A percentile compares a stretch with the other conserved stretches of the same genome.
Evolutionary conservation across 148 eudicot genomes (phyloP).

Genomic region (Fagopyrum esculentum): DNA sequence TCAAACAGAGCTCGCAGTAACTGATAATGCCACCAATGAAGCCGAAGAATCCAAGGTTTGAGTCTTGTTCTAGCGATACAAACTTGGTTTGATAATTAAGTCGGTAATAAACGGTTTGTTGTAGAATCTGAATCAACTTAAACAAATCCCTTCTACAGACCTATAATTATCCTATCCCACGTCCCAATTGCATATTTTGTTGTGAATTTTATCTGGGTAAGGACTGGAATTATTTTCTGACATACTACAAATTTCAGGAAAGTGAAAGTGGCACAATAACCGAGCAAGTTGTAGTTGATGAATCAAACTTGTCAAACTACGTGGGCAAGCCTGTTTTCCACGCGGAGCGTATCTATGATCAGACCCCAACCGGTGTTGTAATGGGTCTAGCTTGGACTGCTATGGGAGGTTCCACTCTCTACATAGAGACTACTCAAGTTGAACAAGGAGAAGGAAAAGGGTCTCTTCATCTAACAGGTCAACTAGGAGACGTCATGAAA

Average conservation of each 20-base stretch:
- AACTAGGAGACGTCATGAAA: slow-evolving; percentile 99
- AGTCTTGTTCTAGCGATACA: not conserved
- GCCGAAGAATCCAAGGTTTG: slow-evolving; percentile 39
- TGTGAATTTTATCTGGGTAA: not conserved
- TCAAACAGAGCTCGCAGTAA: slow-evolving; percentile 24
- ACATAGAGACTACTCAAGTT: slow-evolving; percentile 69
- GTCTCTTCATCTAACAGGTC: slow-evolving; percentile 76
- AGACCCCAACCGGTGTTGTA: slow-evolving; percentile 85
- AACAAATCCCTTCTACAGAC: not conserved
- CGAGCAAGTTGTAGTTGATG: slow-evolving; percentile 63
- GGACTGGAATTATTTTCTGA: not conserved
- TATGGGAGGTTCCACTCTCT: slow-evolving; percentile 97
- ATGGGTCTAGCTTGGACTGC: slow-evolving; percentile 99
- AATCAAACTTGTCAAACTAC: slow-evolving; percentile 64
- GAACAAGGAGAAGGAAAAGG: slow-evolving; percentile 95
- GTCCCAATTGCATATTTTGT: not conserved
- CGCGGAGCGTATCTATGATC: slow-evolving; percentile 91
- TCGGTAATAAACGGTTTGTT: not conserved
- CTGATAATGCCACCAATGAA: slow-evolving; percentile 19
- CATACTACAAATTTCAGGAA: slow-evolving; percentile 15
- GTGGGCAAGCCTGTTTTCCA: slow-evolving; percentile 99
- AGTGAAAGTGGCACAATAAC: slow-evolving; percentile 27
- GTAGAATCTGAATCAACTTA: not conserved
- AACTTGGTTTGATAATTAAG: not conserved
- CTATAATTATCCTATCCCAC: not conserved